Evolutionary conservation across 176 grass and related monocot species (phyloP), one percentile per base, ranked within the genome.

Genomic region (Oryza meridionalis): DNA sequence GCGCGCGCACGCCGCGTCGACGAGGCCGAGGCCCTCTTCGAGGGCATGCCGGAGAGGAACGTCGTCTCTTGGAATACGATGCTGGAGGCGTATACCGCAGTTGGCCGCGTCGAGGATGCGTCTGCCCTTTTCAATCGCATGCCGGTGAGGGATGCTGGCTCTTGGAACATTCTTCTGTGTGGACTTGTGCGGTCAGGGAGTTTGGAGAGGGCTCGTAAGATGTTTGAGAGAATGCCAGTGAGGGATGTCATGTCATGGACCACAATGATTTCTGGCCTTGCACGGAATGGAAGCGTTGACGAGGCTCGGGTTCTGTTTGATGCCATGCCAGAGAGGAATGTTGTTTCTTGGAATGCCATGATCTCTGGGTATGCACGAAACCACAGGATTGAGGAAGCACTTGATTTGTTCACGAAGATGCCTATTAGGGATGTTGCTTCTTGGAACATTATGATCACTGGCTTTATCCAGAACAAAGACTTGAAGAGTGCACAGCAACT

Each of bases 341-440:
- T 86, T 1, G 75, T 90, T 49, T 89, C 83, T 61, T 94, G 84
- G 84, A 92, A 92, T 79, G 80, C 90, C 79, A 94, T 89, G 86
- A 77, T 92, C 50, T 92, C 90, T 3, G 71, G 81, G 50, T 92
- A 86, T 25, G 49, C 66, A 17, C 75, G 32, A 44, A 92, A 89
- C 42, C 14, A 62, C 38, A 84, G 86, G 71, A 78, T 92, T 50
- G 64, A 42, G 8, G 78, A 92, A 78, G 90, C 90, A 0, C 31
- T 92, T 15, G 78, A 69, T 67, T 51, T 92, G 67, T 89, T 89
- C 27, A 21, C 32, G 27, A 79, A 70, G 63, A 92, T 86, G 73
- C 78, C 86, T 19, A 0, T 8, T 66, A 92, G 86, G 86, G 85
- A 92, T 67, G 72, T 75, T 73, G 74, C 86, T 64, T 92, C 86